Base-by-base conservation (phyloP, 2,329 filamentous ascomycete species). In the Fusarium sublunatum region DNA sequence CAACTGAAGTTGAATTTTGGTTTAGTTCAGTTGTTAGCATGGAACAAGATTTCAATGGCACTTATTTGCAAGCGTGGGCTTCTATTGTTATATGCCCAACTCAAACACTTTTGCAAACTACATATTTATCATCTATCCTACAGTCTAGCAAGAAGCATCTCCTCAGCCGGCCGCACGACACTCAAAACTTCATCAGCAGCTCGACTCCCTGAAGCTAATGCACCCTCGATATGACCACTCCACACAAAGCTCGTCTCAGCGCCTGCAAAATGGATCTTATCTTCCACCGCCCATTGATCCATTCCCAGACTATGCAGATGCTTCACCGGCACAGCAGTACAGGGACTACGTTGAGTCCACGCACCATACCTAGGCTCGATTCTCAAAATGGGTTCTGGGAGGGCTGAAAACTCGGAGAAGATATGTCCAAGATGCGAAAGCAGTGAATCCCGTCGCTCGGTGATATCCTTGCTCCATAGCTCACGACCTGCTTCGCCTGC, bases 221-320 rank as follows among this genome's bases (percentile, higher is more conserved):
- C 64, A 9, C 69, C 68, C 41, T 71, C 69, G 9, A 61, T 34
- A 19, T 69, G 64, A 7, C 69, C 68, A n/a, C 52, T 58, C 65
- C 62, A 69, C 3, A 66, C 47, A 28, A 38, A 52, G n/a, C 64
- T 65, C 5, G 66, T 60, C 26, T 69, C 64, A 1, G 65, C 55
- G 28, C 64, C 68, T 6, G 60, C 58, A 39, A 70, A 70, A 38
- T 67, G 64, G 8, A 71, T n/a, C 13, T 25, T 45, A 7, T 48
- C 66, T 19, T 70, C 62, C 0, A 55, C 31, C n/a, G 31, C 38
- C 69, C 66, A 69, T 39, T 67, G 63, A 41, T 67, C 63, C 6
- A 45, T 34, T n/a, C 35, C 36, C 31, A 69, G 11, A 32, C 31
- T 32, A 32, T 32, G 4, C 31, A 32, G 29, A 28, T 53, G 13